A percentile compares a stretch with the other conserved stretches of the same genome.
These are phyloP conservation scores for Gastrolobium bilobum DNA, from an alignment of 306 rosid species.

Conservation along the genomic window DNA sequence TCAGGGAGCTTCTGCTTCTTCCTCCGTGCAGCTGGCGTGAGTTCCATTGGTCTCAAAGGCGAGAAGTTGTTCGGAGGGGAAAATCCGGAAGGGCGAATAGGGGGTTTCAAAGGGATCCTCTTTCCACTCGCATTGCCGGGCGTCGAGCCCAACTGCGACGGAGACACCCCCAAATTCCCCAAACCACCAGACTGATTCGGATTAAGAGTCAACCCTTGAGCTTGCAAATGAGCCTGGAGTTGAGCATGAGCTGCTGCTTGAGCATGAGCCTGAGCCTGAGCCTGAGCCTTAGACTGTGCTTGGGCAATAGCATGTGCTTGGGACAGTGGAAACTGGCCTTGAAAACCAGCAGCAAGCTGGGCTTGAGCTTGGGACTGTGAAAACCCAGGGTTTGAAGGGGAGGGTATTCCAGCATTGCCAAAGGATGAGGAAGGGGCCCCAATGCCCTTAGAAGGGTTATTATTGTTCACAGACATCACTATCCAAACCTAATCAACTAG, in stretches of 20 bases:
- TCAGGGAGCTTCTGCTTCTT: conserved; percentile 98
- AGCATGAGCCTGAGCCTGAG: conserved; percentile 75
- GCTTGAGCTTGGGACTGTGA: conserved; percentile 78
- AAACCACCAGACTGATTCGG: conserved; percentile 73
- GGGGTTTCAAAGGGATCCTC: conserved; percentile 84
- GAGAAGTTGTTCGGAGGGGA: conserved; percentile 69
- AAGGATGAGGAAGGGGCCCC: conserved; percentile 85
- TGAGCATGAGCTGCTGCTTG: conserved; percentile 84
- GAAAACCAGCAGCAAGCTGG: conserved; percentile 79
- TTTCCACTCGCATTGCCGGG: conserved; percentile 67
- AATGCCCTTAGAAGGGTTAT: conserved; percentile 80
- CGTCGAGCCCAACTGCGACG: conserved; percentile 61
- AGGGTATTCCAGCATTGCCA: conserved; percentile 78
- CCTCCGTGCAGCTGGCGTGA: conserved; percentile 75
- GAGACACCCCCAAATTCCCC: conserved; percentile 64
- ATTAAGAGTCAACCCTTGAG: conserved; percentile 79
- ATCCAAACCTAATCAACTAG: conserved; percentile 52
- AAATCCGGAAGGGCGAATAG: conserved; percentile 79
- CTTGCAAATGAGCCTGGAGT: conserved; percentile 93
- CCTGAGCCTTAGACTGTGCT: conserved; percentile 86
- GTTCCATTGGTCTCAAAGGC: conserved; percentile 85
- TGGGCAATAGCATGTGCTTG: conserved; percentile 97
- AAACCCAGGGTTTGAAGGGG: conserved; percentile 69
- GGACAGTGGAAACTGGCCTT: conserved; percentile 80
- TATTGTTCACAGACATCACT: conserved; percentile 92